These are phyloP conservation scores for Hordeum pubiflorum DNA, from an alignment of 202 grass and related monocot species.

Conservation along the genomic window DNA sequence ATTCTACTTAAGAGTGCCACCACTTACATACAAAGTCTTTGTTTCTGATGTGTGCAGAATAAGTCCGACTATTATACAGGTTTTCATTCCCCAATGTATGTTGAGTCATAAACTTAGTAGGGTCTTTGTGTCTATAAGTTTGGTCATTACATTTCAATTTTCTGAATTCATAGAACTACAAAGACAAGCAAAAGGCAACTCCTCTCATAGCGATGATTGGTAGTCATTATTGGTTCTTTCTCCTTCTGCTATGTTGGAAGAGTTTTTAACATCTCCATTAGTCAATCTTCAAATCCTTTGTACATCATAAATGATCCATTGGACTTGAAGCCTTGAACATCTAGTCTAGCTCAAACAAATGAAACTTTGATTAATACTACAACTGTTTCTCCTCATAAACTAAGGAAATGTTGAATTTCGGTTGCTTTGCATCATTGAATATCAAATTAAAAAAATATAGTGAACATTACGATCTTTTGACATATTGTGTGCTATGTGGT, in stretches of 20 bases:
- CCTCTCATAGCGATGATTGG: neutral
- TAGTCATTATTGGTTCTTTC: neutral
- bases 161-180: neutral
- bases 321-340: neutral
- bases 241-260: neutral
- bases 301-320: neutral
- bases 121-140: neutral
- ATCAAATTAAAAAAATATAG: neutral
- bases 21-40: neutral
- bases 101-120: neutral
- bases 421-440: neutral
- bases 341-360: neutral
- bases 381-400: too few relatives aligned
- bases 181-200: neutral
- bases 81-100: neutral
- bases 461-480: neutral
- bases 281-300: neutral
- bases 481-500: neutral
- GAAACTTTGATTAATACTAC: neutral
- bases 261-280: neutral
- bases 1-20: neutral
- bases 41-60: neutral
- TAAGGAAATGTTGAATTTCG: neutral
- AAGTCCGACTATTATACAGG: neutral
- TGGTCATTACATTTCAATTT: neutral